Base-by-base conservation (phyloP, 352 stramenopile species). In the Hyaloperonospora brassicae region DNA sequence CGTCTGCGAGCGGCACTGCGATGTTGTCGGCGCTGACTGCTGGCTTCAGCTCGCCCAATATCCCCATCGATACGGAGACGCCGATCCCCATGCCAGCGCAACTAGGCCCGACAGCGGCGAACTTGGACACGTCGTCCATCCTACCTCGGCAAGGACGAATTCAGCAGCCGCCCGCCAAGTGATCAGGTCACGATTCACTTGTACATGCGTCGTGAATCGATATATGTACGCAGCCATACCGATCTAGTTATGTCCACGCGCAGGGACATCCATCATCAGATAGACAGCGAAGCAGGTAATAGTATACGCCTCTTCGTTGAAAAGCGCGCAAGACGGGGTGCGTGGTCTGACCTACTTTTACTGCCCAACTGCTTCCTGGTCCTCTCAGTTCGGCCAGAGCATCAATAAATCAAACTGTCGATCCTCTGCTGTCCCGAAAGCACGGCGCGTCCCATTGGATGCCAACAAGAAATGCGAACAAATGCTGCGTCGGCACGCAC, bases 11-110 rank as follows among this genome's bases (percentile, higher is more conserved):
- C 49, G 67, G 39, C 40, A 65, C 46, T 44, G 60, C 55, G 0
- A 43, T 71, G 48, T 42, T 71, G 30, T 62, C 57, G 49, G 61
- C 62, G 39, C 52, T 68, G 8, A 66, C 64, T 23, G 58, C 55
- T 8, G 64, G 72, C 40, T 52, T 74, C 36, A 74, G 47, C 51
- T 64, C 64, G 39, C 57, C 66, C 11, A 56, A 65, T 44, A 59
- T 69, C 42, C 56, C 72, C n/a, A 65, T 79, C 22, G 59, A 75
- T 41, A 66, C 73, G 27, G 72, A 82, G 47, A 72, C 67, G 7
- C 64, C 72, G 13, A 74, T 82, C 50, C 72, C 72, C 2, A 78
- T 82, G 69, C 72, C 72, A 17, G 54, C 64, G 25, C 67, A 61
- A 35, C 50, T 82, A 12, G 59, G 50, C 12, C 51, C 64, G 6